phyloP scores from a whole-genome alignment of 345 rosid species.

The Heritiera fomes region DNA sequence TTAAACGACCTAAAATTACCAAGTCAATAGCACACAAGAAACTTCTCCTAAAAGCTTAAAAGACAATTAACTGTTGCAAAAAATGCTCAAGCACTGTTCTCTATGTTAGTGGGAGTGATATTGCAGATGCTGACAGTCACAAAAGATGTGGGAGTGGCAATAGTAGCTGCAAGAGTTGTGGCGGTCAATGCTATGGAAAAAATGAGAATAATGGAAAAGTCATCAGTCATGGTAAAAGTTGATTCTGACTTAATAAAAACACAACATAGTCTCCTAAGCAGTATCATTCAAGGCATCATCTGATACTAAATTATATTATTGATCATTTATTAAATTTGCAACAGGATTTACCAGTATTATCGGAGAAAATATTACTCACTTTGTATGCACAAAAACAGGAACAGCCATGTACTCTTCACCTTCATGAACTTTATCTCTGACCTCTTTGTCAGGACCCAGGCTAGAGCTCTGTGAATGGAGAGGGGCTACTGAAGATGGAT shows the following conservation, averaged over 20 bases:
- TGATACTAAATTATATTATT: not conserved
- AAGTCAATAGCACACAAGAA: not conserved
- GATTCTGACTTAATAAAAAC: not conserved
- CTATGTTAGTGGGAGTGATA: not conserved
- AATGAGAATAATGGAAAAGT: not conserved
- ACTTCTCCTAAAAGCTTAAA: not conserved
- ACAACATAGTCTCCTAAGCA: not conserved
- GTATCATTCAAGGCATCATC: not conserved
- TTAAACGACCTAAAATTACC: too few species aligned
- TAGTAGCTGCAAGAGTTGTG: not conserved
- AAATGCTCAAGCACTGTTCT: not conserved
- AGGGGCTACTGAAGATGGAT: slow-evolving; percentile 60
- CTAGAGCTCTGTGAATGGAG: slow-evolving; percentile 47
- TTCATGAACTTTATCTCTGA: slow-evolving; percentile 45
- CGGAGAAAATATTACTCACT: slow-evolving; percentile 46
- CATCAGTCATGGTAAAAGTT: not conserved
- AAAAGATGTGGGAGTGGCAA: slow-evolving; percentile 6
- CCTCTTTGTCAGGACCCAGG: slow-evolving; percentile 52
- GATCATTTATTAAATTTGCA: not conserved
- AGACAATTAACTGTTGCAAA: not conserved
- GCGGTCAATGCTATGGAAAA: not conserved
- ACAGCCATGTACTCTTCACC: slow-evolving; percentile 68
- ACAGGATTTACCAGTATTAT: not conserved
- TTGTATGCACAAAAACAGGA: slow-evolving; percentile 77
- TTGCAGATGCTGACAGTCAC: not conserved